A percentile compares a stretch with the other conserved stretches of the same genome.
These are phyloP conservation scores for Cystobasidiaceae sp. DNA, from an alignment of 1,284 basidiomycete species.

Conservation along the genomic window DNA sequence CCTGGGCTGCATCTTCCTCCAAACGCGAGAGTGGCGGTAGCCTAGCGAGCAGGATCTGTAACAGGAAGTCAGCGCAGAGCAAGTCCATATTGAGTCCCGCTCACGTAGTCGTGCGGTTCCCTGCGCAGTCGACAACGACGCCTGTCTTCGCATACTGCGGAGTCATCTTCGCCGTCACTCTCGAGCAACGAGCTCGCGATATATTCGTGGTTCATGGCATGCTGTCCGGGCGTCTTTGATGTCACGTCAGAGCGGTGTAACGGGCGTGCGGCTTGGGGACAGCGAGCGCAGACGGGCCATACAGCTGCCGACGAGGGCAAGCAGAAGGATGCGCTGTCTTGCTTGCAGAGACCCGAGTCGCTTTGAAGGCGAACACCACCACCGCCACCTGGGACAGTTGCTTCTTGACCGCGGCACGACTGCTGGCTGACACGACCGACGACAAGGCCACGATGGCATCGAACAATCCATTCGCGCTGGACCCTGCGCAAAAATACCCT, in stretches of 20 bases:
- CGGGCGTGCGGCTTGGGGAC: too few species aligned
- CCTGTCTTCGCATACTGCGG: background rate
- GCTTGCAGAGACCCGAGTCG: too few species aligned
- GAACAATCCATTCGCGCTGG: conserved; percentile 28
- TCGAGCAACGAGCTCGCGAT: conserved; percentile 15
- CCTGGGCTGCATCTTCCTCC: conserved; percentile 6
- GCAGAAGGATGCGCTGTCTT: too few species aligned
- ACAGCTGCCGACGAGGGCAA: too few species aligned
- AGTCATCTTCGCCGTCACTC: background rate
- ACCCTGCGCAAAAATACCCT: conserved; percentile 14
- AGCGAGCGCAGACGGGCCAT: too few species aligned
- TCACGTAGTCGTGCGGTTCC: conserved; percentile 21
- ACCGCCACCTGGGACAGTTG: too few species aligned
- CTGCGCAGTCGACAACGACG: too few species aligned
- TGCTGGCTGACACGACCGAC: too few species aligned
- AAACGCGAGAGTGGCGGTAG: conserved; percentile 24
- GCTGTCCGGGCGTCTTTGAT: background rate
- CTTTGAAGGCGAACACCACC: too few species aligned
- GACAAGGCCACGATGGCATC: too few species aligned
- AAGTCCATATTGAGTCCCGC: background rate
- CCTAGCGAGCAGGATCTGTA: conserved; percentile 21
- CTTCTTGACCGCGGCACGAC: too few species aligned
- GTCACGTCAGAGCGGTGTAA: background rate
- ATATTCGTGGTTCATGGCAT: conserved; percentile 26
- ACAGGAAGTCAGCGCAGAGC: background rate